A percentile compares a stretch with the other conserved stretches of the same genome.
These are phyloP conservation scores for Epichloe aotearoae DNA, from an alignment of 2,329 filamentous ascomycete genomes.

Conservation along the genomic window DNA sequence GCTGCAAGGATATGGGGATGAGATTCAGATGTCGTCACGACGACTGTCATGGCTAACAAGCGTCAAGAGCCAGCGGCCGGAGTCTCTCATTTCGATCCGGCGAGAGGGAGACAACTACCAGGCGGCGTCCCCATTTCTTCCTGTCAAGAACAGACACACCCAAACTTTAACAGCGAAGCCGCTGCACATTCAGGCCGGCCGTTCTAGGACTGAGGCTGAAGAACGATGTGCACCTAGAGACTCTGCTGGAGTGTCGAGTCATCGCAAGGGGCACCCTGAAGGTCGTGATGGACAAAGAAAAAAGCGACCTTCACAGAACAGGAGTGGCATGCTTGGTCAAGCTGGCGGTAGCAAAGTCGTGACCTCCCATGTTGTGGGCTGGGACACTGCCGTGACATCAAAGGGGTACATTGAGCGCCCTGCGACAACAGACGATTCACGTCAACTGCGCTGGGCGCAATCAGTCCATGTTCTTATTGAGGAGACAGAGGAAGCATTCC, in stretches of 20 bases:
- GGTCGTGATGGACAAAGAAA: neutral
- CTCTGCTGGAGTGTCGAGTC: neutral
- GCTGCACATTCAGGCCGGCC: neutral
- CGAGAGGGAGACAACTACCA: slow-evolving; percentile 26
- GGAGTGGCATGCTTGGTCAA: neutral
- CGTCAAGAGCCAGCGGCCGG: slow-evolving; percentile 9
- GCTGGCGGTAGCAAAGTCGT: neutral
- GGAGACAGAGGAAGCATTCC: slow-evolving; percentile 38
- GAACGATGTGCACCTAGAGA: neutral
- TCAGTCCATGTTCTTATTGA: slow-evolving; percentile 32
- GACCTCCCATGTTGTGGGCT: slow-evolving; percentile 2
- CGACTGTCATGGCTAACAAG: slow-evolving; percentile 11
- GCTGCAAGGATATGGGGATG: neutral
- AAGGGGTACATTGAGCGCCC: slow-evolving; percentile 2
- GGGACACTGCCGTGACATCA: neutral
- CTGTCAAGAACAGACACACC: neutral
- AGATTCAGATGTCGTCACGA: neutral
- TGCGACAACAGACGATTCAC: neutral
- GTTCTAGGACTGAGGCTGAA: neutral
- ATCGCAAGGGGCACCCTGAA: neutral
- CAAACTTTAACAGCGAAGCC: neutral
- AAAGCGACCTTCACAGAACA: neutral
- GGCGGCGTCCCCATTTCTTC: neutral
- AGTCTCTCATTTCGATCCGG: slow-evolving; percentile 17
- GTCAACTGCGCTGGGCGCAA: slow-evolving; percentile 17